Base-by-base conservation (phyloP, 306 rosid genomes). In the Benincasa hispida region DNA sequence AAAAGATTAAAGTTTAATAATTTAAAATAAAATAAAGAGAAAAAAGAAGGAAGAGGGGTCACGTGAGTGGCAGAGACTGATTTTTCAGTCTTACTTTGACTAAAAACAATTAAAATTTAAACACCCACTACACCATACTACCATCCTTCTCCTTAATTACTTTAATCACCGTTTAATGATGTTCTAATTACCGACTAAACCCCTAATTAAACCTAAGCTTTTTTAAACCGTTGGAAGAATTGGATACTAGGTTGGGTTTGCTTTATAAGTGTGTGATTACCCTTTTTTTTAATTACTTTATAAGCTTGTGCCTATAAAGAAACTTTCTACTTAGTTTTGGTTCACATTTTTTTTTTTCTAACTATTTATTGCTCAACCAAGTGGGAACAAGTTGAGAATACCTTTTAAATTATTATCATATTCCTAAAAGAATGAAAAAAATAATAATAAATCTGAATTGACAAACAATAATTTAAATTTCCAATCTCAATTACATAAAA, bases 61-160 rank as follows among this genome's bases (percentile, higher is more conserved):
- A 89, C 93, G 95, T 91, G 95, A 88, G 82, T 14, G 10, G 15
- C 78, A 78, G 81, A 78, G 86, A 83, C 84, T 45, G 77, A 55
- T 69, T 67, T 67, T 41, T 63, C 86, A 75, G 88, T 83, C 87
- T 18, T 72, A 54, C 86, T 90, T 90, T 90, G 94, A 92, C 94
- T 76, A 80, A 66, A 73, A 79, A 84, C 68, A 37, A 56, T 18
- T 74, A 74, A 37, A 56, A 35, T 32, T 56, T 74, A 74, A 54
- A 54, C 51, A 32, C 69, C 35, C 22, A 21, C 47, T 18, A 48
- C 37, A 53, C 53, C 0, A 17, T 48, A 18, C 48, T 30, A n/a
- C 66, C 74, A 11, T 21, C 37, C 27, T 32, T n/a, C 32, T 77
- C 5, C 6, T 80, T 74, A 59, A 81, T 66, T 59, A 28, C 60